Evolutionary conservation across 1,139 yeast species (phyloP), one percentile per base, ranked within the genome.

Genomic region (Blastobotrys arbuscula): DNA sequence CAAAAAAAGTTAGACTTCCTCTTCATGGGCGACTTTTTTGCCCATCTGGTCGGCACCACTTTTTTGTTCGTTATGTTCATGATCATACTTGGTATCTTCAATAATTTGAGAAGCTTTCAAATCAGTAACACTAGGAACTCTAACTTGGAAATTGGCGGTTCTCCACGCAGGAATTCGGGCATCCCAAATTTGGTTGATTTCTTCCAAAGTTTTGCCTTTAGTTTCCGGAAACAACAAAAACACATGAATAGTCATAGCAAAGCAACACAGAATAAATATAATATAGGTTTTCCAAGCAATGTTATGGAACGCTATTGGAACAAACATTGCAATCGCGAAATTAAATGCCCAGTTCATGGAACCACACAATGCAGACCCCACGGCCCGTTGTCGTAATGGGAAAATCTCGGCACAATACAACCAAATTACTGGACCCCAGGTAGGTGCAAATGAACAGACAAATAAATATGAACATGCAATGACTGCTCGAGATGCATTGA

Each of bases 401-500:
- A 80, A 76, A 50, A 80, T 72, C 64, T 70, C 74, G 2, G 68
- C 77, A 74, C 77, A 71, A 71, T 79, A 78, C 47, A 78, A 70
- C 82, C 82, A 78, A 58, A 74, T 71, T 53, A 75, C 77, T 35
- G 78, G 80, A 62, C 82, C 82, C 84, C 84, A 81, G 2, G 85
- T 79, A 12, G 84, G 78, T 50, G 83, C 83, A 43, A 81, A 77
- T 38, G 84, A 81, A 49, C 80, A 80, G 63, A 81, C 82, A 54
- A 77, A 77, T 73, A 80, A 73, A 65, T 81, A 81, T 20, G 80
- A 63, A 48, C 80, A 77, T 52, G 82, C 75, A 59, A 85, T 84
- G 3, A 81, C 71, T 23, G 67, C 71, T 47, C 78, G 77, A 2
- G 76, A 65, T 28, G 72, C 67, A 44, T 70, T 54, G 28, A 68